Conservation (phyloP, 2,329 filamentous ascomycete species). For the Penicillium nordicum region DNA sequence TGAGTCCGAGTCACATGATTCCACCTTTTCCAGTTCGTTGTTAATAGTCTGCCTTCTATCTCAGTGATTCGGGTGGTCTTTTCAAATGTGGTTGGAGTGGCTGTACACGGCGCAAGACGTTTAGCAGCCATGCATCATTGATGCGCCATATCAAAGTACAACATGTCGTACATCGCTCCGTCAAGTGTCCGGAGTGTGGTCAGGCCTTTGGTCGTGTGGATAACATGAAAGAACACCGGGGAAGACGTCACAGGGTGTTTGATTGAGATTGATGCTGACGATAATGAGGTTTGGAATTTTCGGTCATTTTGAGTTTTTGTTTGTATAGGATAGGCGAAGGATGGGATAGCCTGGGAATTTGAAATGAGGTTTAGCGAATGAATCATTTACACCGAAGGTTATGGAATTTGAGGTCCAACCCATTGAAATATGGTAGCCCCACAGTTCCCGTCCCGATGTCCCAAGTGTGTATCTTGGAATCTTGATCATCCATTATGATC, state of each 20-base stretch:
- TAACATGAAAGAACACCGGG: neutral
- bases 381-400: neutral
- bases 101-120: neutral
- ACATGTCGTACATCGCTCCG: neutral
- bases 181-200: neutral
- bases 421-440: neutral
- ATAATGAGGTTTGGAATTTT: too few relatives aligned
- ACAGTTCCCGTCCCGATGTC: neutral
- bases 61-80: neutral
- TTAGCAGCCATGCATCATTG: neutral
- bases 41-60: neutral
- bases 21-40: too few relatives aligned
- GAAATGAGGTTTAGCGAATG: too few relatives aligned
- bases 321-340: too few relatives aligned
- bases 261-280: neutral
- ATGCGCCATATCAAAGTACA: neutral
- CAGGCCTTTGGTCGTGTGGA: neutral
- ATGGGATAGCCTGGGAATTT: too few relatives aligned
- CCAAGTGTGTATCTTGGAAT: neutral
- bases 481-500: neutral
- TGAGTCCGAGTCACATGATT: neutral
- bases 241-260: neutral
- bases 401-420: neutral
- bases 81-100: neutral
- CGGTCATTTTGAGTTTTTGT: too few relatives aligned